Evolutionary conservation across 2,329 filamentous ascomycete species (phyloP), one percentile per base, ranked within the genome.

Genomic region (Aspergillus persii): DNA sequence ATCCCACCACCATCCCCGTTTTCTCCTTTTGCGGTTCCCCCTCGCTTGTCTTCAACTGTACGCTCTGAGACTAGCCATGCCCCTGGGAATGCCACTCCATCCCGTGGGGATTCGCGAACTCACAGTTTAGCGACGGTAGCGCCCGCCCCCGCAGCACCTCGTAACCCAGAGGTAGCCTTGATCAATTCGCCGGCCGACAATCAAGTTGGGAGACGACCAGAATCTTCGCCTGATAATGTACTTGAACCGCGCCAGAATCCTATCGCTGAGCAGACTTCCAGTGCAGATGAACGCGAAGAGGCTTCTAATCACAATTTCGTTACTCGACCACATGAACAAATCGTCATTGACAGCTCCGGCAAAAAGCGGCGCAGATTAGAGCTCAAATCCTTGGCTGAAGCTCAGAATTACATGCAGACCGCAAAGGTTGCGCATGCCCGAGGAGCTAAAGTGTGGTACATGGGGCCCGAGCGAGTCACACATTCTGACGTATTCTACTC

Each of bases 401-500:
- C 48, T 27, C 23, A 48, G 31, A 27, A n/a, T 48, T 55, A 56
- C 11, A 29, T 53, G 26, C n/a, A 50, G 30, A 41, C 49, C 7
- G 8, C 31, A 15, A 52, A 53, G 12, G 23, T 4, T 4, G 27
- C 50, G 41, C 12, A 53, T 44, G 29, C 18, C 8, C n/a, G 12
- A 11, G 6, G 44, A 30, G 12, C 57, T 9, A 59, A 59, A 26
- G 50, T 58, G 6, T 71, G 69, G 69, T 81, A 80, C 62, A 71
- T 80, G 31, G 76, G 77, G 1, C 71, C 69, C 18, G 57, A 68
- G n/a, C 72, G 71, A 31, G 57, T 79, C n/a, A 63, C 69, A 27
- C 66, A 76, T 4, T 71, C 78, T 51, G 69, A 76, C 51, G 57
- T 82, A 4, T 82, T 82, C 64, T 81, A 81, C 58, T 60, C 74